phyloP scores from a whole-genome alignment of 208 protist species.

The Porcisia hertigi region DNA sequence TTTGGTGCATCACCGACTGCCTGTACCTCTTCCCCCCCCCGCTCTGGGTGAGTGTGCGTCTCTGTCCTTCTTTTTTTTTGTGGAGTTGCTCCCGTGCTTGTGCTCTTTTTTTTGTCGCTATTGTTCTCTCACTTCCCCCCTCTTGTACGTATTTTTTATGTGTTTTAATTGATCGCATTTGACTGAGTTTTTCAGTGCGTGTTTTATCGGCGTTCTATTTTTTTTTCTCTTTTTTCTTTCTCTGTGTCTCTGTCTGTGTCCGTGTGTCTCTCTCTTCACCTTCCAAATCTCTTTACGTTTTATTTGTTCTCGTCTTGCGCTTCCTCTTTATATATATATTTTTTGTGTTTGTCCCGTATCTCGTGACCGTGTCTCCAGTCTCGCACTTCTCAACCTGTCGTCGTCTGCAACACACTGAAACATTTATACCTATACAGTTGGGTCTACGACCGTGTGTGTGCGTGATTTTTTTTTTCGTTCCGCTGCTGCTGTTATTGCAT shows the following conservation, averaged over 20 bases:
- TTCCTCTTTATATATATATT: neutral
- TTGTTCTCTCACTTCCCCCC: no score
- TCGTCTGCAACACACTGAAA: no score
- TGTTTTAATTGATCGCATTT: no score
- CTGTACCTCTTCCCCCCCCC: no score
- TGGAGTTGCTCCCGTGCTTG: no score
- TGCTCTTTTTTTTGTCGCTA: no score
- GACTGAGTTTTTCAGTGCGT: neutral
- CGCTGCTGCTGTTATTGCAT: neutral
- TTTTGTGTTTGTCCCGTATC: neutral
- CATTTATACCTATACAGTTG: neutral
- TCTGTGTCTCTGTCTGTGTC: neutral
- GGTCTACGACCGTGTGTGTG: neutral
- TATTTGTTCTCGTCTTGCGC: conserved; percentile 3
- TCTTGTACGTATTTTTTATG: no score
- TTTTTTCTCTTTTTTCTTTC: neutral
- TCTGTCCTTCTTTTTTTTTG: no score
- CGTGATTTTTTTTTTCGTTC: neutral
- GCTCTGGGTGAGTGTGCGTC: no score
- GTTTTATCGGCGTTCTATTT: conserved; percentile 11
- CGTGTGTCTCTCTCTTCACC: conserved; percentile 5
- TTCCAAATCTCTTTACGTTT: neutral
- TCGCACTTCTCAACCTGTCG: no score
- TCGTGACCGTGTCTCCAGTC: no score
- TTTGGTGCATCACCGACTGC: no score